phyloP scores from a whole-genome alignment of 768 basidiomycete species.

The Suillus decipiens region DNA sequence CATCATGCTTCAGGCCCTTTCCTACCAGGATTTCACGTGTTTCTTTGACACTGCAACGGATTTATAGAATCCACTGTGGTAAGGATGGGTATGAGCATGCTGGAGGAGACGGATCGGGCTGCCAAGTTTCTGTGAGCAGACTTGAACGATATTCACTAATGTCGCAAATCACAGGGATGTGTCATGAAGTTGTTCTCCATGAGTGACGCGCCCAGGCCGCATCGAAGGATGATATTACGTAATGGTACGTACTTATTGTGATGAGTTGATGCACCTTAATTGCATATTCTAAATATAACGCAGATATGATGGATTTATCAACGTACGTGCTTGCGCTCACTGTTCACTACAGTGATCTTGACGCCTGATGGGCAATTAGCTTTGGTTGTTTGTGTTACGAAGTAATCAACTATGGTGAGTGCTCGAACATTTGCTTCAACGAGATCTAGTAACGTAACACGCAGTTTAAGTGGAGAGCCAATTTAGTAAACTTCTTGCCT shows the following conservation, averaged over 20 bases:
- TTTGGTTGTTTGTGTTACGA: background rate
- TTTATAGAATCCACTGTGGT: too few species aligned
- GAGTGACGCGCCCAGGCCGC: too few species aligned
- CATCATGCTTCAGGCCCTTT: too few species aligned
- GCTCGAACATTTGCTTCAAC: background rate
- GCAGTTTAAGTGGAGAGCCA: background rate
- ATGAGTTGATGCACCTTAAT: too few species aligned
- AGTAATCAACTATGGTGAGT: background rate
- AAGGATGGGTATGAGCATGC: background rate
- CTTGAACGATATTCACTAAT: background rate
- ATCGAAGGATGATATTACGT: too few species aligned
- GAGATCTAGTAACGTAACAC: background rate
- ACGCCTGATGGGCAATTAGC: background rate
- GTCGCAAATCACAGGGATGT: background rate
- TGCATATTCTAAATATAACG: too few species aligned
- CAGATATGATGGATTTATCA: background rate
- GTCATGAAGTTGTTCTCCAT: too few species aligned
- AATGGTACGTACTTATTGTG: too few species aligned
- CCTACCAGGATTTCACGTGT: background rate
- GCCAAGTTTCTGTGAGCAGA: background rate
- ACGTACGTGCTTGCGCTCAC: background rate
- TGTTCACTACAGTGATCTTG: background rate
- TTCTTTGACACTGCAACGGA: background rate
- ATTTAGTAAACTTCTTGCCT: background rate
- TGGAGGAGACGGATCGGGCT: background rate